Evolutionary conservation across 176 grass and related monocot species (phyloP).

Genomic region (Typha latifolia): DNA sequence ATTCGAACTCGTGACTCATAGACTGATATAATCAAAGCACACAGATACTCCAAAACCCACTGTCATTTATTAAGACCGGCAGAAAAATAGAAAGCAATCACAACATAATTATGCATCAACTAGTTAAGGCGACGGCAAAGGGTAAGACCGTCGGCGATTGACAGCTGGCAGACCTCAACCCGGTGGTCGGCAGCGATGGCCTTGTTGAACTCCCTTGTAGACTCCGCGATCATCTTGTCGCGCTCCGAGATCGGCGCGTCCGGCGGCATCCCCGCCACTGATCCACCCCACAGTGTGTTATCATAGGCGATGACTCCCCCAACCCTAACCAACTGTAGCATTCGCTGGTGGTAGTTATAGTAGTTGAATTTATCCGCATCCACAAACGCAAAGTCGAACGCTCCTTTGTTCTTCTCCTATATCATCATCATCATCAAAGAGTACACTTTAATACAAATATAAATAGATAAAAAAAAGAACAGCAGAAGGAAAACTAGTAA

Average conservation of each 20-base stretch:
- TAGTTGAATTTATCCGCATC: constrained; percentile 65
- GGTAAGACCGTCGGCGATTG: constrained; percentile 49
- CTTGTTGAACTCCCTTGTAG: constrained; percentile 35
- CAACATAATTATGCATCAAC: constrained; percentile 10
- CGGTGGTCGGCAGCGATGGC: constrained; percentile 27
- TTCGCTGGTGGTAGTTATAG: constrained; percentile 42
- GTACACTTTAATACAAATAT: neutral
- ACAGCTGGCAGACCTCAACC: constrained; percentile 47
- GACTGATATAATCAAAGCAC: too few relatives aligned
- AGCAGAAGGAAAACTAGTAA: neutral
- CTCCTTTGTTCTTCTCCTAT: constrained; percentile 31
- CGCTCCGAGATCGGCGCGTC: constrained; percentile 14
- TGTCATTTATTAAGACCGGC: too few relatives aligned
- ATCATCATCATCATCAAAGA: neutral
- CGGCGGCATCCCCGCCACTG: constrained; percentile 13
- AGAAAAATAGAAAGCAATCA: too few relatives aligned
- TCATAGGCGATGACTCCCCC: constrained; percentile 65
- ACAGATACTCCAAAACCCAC: too few relatives aligned
- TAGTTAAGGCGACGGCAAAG: constrained; percentile 34
- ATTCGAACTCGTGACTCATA: too few relatives aligned
- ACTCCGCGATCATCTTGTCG: neutral
- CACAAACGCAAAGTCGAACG: constrained; percentile 68
- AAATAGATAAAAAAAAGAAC: neutral
- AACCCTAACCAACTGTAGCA: constrained; percentile 41
- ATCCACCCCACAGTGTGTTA: constrained; percentile 63